Conservation (phyloP, 495 filamentous ascomycete genomes). For the Neurospora sp. region DNA sequence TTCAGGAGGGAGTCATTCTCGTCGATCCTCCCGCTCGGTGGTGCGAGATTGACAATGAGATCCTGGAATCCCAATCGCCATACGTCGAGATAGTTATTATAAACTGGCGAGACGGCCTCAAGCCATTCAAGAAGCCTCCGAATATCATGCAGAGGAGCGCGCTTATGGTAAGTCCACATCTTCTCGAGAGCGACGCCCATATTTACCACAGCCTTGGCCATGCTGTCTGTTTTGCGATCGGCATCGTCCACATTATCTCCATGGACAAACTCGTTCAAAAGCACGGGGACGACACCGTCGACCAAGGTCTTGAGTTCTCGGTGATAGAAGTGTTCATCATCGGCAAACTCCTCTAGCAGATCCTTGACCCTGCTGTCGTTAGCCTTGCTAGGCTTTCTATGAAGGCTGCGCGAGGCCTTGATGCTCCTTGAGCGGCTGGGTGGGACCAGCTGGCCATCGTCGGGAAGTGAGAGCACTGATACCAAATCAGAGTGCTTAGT, state of each 20-base stretch:
- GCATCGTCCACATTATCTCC: constrained; percentile 55
- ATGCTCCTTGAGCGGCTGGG: constrained; percentile 46
- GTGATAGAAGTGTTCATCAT: constrained; percentile 84
- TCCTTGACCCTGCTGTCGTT: constrained; percentile 58
- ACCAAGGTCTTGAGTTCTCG: constrained; percentile 89
- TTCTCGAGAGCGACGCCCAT: constrained; percentile 90
- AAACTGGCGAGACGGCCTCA: constrained; percentile 61
- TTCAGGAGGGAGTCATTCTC: constrained; percentile 51
- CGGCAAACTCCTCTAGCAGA: constrained; percentile 67
- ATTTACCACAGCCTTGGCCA: constrained; percentile 82
- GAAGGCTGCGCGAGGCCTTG: constrained; percentile 60
- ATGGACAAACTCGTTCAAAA: constrained; percentile 75
- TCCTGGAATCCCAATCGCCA: constrained; percentile 96
- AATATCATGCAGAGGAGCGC: constrained; percentile 60
- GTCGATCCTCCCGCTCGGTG: constrained; percentile 42
- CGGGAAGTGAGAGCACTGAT: constrained; percentile 75
- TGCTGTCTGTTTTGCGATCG: constrained; percentile 33
- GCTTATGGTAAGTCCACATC: constrained; percentile 67
- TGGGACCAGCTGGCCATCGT: constrained; percentile 39
- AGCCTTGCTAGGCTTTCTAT: constrained; percentile 55
- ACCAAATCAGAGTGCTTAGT: constrained; percentile 92
- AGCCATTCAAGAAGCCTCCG: constrained; percentile 72
- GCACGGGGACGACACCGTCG: constrained; percentile 90
- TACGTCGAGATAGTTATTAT: constrained; percentile 76
- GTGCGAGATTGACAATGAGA: constrained; percentile 85